Conservation (phyloP, 2,329 filamentous ascomycete genomes). For the Zymoseptoria tritici region DNA sequence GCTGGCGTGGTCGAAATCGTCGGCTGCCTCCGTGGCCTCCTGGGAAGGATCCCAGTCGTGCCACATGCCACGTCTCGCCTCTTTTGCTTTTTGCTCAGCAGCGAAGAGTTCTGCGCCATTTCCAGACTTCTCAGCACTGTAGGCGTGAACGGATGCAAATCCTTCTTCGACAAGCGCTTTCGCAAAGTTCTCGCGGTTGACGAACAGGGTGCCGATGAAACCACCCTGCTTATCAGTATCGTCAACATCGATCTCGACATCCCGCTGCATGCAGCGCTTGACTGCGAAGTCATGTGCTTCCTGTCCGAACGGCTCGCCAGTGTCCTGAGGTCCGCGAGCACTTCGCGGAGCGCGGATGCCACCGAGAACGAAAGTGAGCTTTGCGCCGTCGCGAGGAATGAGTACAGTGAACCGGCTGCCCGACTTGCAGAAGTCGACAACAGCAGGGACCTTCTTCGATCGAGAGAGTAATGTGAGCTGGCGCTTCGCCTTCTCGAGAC, state of each 20-base stretch:
- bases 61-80: conserved; percentile 81
- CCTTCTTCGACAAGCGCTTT: conserved; percentile 92
- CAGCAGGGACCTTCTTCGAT: conserved; percentile 83
- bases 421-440: conserved; percentile 98
- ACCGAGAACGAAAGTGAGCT: conserved; percentile 88
- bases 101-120: conserved; percentile 80
- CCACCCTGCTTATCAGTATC: conserved; percentile 94
- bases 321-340: conserved; percentile 69
- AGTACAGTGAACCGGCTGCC: conserved; percentile 89
- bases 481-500: conserved; percentile 88
- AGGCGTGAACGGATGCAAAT: conserved; percentile 82
- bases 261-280: conserved; percentile 81
- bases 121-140: conserved; percentile 91
- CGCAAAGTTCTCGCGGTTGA: conserved; percentile 92
- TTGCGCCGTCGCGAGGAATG: conserved; percentile 85
- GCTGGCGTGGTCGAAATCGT: conserved; percentile 32
- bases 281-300: conserved; percentile 91
- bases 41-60: conserved; percentile 88
- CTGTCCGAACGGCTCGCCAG: conserved; percentile 87
- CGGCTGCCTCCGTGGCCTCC: conserved; percentile 54
- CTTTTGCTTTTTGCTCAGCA: conserved; percentile 84
- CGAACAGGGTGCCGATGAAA: conserved; percentile 89
- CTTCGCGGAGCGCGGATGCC: conserved; percentile 87
- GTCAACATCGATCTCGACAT: conserved; percentile 92
- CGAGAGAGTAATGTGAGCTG: conserved; percentile 80